A percentile compares a stretch with the other conserved stretches of the same genome.
Conservation (phyloP, 495 filamentous ascomycete species). For the Penicillium angulare region DNA sequence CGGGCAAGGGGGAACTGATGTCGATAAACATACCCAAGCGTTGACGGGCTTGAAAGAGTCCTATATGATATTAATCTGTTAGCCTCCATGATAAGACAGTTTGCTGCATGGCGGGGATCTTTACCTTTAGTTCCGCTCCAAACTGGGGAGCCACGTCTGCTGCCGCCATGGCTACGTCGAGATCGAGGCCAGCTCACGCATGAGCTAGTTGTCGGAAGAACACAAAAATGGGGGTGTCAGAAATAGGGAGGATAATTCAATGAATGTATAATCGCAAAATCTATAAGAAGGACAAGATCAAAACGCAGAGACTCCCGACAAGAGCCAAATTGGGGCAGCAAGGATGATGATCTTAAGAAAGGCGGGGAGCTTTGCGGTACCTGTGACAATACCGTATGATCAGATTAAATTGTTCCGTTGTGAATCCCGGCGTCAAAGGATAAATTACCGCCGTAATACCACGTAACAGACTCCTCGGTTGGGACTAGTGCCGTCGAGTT, state of each 20-base stretch:
- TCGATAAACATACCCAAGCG: constrained; percentile 65
- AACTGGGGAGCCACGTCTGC: constrained; percentile 74
- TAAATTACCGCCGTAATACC: too few relatives aligned
- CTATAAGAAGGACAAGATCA: background rate
- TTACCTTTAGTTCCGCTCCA: constrained; percentile 87
- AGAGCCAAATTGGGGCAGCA: constrained; percentile 16
- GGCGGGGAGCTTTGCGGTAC: constrained; percentile 35
- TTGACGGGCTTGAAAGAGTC: constrained; percentile 95
- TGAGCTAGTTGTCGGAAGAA: too few relatives aligned
- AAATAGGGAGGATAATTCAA: too few relatives aligned
- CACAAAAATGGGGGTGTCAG: too few relatives aligned
- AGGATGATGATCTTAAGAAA: constrained; percentile 24
- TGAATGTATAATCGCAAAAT: too few relatives aligned
- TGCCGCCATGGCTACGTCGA: constrained; percentile 62
- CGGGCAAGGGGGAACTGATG: constrained; percentile 7
- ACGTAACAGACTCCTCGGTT: constrained; percentile 1
- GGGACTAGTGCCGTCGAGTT: constrained; percentile 5
- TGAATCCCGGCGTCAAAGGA: too few relatives aligned
- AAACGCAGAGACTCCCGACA: background rate
- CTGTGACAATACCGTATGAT: constrained; percentile 36
- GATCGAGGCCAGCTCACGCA: constrained; percentile 20
- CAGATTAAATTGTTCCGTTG: too few relatives aligned
- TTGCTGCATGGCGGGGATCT: background rate
- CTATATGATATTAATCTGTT: constrained; percentile 37
- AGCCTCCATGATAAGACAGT: background rate